These are phyloP conservation scores for Penicillium verrucosum DNA, from an alignment of 2,329 filamentous ascomycete species.

Conservation along the genomic window DNA sequence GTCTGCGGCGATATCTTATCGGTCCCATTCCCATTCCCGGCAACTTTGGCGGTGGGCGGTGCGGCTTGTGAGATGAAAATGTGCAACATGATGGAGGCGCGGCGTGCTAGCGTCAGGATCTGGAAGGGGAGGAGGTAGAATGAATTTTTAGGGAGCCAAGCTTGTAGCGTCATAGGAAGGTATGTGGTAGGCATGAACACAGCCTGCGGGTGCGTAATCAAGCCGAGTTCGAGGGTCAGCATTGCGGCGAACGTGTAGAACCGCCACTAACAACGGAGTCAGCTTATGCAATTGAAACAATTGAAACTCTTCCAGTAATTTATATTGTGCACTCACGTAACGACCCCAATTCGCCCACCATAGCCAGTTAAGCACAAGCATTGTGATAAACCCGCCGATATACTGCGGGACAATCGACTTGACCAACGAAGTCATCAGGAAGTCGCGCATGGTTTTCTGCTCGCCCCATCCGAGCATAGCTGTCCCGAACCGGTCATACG, in stretches of 20 bases:
- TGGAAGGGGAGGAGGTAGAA: slow-evolving; percentile 73
- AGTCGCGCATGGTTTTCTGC: slow-evolving; percentile 64
- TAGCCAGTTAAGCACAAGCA: slow-evolving; percentile 38
- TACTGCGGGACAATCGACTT: slow-evolving; percentile 39
- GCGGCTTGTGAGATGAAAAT: slow-evolving; percentile 80
- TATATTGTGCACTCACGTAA: slow-evolving; percentile 40
- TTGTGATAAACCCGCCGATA: slow-evolving; percentile 34
- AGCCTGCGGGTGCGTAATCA: slow-evolving; percentile 52
- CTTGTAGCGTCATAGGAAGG: slow-evolving; percentile 30
- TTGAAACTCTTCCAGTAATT: slow-evolving; percentile 1
- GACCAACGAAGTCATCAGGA: slow-evolving; percentile 63
- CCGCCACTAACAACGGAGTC: slow-evolving; percentile 44
- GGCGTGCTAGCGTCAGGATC: slow-evolving; percentile 69
- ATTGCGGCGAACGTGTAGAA: slow-evolving; percentile 54
- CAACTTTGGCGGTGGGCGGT: slow-evolving; percentile 55
- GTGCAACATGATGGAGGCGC: slow-evolving; percentile 72
- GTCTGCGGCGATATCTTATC: slow-evolving; percentile 45
- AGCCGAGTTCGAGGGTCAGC: slow-evolving; percentile 55
- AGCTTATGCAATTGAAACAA: not conserved
- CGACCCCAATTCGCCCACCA: slow-evolving; percentile 44
- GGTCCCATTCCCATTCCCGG: slow-evolving; percentile 25
- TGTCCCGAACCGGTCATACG: slow-evolving; percentile 85
- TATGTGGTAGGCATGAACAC: slow-evolving; percentile 36
- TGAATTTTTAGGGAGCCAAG: slow-evolving; percentile 40
- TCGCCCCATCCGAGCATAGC: slow-evolving; percentile 61